phyloP scores from a whole-genome alignment of 306 rosid genomes.

The Dryas drummondii region DNA sequence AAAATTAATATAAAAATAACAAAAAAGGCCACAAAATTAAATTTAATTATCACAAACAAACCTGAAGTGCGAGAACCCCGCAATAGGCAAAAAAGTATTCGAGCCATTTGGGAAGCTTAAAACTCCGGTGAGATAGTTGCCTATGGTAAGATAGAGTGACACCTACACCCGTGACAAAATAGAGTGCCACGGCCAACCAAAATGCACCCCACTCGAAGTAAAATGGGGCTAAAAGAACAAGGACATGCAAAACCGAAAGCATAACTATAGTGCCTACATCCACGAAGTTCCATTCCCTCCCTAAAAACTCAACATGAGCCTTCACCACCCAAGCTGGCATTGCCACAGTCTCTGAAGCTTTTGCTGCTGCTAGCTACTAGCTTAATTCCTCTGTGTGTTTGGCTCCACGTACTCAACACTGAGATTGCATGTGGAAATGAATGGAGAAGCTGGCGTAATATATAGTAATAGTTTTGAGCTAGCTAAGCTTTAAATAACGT shows the following conservation, averaged over 20 bases:
- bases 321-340: not conserved
- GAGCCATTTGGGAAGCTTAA: conserved; percentile 70
- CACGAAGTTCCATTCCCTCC: not conserved
- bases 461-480: no score
- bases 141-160: conserved; percentile 49
- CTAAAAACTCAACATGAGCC: not conserved
- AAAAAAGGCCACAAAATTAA: no score
- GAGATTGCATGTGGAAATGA: no score
- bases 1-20: no score
- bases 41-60: not conserved
- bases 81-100: conserved; percentile 61
- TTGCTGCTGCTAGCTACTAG: no score
- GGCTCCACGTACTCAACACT: no score
- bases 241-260: not conserved
- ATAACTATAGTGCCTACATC: not conserved
- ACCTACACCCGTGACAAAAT: not conserved
- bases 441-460: no score
- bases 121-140: conserved; percentile 61
- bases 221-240: not conserved
- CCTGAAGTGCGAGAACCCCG: conserved; percentile 61
- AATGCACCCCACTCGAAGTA: not conserved
- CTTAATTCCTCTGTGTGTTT: no score
- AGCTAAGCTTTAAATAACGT: no score
- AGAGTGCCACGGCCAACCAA: not conserved
- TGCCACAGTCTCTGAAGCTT: no score